Percentiles rank a stretch among this genome's conserved stretches.
Conservation (phyloP, 768 basidiomycete species). For the Exsudoporus frostii region DNA sequence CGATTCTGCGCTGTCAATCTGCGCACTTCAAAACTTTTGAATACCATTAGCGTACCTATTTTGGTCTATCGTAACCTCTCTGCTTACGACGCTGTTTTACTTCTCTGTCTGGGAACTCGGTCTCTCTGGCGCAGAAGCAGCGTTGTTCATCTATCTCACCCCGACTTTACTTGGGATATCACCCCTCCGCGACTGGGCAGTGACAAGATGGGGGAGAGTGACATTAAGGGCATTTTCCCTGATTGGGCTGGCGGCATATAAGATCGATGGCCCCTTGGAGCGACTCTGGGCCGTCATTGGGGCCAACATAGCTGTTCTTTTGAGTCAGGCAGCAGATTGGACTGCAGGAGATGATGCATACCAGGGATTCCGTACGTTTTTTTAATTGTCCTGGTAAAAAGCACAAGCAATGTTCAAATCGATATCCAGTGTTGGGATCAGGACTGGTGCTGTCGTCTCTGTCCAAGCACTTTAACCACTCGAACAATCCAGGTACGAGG, state of each 20-base stretch:
- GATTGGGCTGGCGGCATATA: constrained; percentile 52
- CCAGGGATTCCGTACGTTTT: constrained; percentile 46
- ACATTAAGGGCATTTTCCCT: constrained; percentile 49
- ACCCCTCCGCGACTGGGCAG: constrained; percentile 43
- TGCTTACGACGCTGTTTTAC: constrained; percentile 82
- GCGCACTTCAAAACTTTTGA: neutral
- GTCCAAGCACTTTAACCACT: constrained; percentile 74
- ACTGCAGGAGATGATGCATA: constrained; percentile 40
- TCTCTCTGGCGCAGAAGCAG: constrained; percentile 76
- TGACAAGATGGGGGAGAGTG: constrained; percentile 47
- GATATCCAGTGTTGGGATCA: constrained; percentile 52
- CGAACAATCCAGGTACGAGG: constrained; percentile 68
- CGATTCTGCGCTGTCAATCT: neutral
- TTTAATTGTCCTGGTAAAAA: neutral
- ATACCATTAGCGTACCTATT: constrained; percentile 61
- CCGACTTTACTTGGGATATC: constrained; percentile 56
- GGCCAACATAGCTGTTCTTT: constrained; percentile 48
- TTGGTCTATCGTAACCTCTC: constrained; percentile 80
- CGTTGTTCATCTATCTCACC: constrained; percentile 68
- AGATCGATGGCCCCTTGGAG: constrained; percentile 46
- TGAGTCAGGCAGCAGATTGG: constrained; percentile 56
- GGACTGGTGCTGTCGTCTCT: constrained; percentile 67
- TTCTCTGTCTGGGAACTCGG: constrained; percentile 91
- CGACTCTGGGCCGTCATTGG: constrained; percentile 55
- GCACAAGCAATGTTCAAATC: neutral